A percentile compares a stretch with the other conserved stretches of the same genome.
These are phyloP conservation scores for Penicillium manginii DNA, from an alignment of 495 filamentous ascomycete species.

Conservation along the genomic window DNA sequence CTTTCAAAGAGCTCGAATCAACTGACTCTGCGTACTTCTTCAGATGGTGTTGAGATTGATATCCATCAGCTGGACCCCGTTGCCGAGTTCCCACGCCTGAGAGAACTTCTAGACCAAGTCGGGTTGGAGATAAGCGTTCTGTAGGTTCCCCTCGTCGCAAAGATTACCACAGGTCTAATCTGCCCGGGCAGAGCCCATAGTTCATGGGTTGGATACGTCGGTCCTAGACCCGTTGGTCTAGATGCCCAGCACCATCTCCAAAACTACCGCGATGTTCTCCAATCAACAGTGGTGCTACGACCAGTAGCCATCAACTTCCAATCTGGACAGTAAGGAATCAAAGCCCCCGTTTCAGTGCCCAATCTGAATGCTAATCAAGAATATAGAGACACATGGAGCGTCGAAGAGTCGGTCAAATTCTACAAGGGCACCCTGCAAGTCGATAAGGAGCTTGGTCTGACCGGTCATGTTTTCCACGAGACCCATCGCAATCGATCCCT, in stretches of 20 bases:
- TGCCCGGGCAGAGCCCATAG: constrained; percentile 26
- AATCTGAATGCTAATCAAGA: neutral
- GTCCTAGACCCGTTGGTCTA: constrained; percentile 23
- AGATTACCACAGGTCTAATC: neutral
- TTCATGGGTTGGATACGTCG: constrained; percentile 27
- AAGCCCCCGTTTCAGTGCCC: neutral
- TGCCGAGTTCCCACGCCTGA: constrained; percentile 16
- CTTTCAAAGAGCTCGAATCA: neutral
- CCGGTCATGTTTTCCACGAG: constrained; percentile 31
- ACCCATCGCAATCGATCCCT: constrained; percentile 35
- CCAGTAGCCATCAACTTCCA: constrained; percentile 30
- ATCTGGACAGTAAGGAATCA: constrained; percentile 25
- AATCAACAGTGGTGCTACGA: constrained; percentile 15
- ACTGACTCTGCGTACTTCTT: neutral
- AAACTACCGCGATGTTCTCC: constrained; percentile 23
- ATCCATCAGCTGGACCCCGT: constrained; percentile 18
- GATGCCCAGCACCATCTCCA: constrained; percentile 22
- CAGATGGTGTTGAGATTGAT: constrained; percentile 28
- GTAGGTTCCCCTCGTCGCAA: constrained; percentile 14
- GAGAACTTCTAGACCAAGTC: constrained; percentile 25
- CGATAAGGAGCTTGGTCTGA: constrained; percentile 28
- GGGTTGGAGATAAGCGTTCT: constrained; percentile 26
- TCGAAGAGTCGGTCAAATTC: constrained; percentile 33
- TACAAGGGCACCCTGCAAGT: constrained; percentile 25
- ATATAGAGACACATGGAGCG: constrained; percentile 28